A percentile compares a stretch with the other conserved stretches of the same genome.
phyloP scores from a whole-genome alignment of 176 grass and related monocot species.

The Oryza nivara region DNA sequence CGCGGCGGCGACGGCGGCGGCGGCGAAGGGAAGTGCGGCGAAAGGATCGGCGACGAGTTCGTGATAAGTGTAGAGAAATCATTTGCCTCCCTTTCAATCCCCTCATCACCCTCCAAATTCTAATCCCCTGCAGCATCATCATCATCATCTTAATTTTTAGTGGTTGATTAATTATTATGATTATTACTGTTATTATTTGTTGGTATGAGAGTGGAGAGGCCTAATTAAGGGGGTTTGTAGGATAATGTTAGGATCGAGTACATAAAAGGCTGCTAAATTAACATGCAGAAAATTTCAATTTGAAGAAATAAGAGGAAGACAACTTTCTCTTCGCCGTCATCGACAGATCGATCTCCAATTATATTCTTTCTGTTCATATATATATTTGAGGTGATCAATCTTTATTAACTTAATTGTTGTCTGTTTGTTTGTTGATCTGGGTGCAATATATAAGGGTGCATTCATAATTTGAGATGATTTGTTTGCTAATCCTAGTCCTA shows the following conservation, averaged over 20 bases:
- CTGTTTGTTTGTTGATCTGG: constrained; percentile 37
- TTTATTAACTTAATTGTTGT: neutral
- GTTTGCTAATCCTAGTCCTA: constrained; percentile 14
- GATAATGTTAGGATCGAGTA: constrained; percentile 42
- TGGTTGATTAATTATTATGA: constrained; percentile 32
- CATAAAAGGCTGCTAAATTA: constrained; percentile 28
- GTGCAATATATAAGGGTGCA: constrained; percentile 32
- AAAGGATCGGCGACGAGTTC: constrained; percentile 56
- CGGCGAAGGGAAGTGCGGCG: constrained; percentile 36
- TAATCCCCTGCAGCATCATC: constrained; percentile 38
- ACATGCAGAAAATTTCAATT: constrained; percentile 36
- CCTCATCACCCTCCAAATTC: constrained; percentile 39
- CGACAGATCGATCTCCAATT: neutral
- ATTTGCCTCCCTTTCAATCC: constrained; percentile 44
- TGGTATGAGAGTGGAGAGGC: constrained; percentile 36
- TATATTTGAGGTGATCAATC: neutral
- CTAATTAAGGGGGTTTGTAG: constrained; percentile 45
- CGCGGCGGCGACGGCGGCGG: neutral
- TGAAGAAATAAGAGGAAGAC: constrained; percentile 33
- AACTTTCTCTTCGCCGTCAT: constrained; percentile 16
- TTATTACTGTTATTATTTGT: constrained; percentile 43
- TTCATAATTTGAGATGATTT: constrained; percentile 1
- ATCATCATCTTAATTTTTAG: constrained; percentile 19
- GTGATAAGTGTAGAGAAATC: constrained; percentile 60
- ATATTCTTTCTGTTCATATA: neutral